Conservation (phyloP, 2,329 filamentous ascomycete genomes). For the Arthrobotrys entomopaga region DNA sequence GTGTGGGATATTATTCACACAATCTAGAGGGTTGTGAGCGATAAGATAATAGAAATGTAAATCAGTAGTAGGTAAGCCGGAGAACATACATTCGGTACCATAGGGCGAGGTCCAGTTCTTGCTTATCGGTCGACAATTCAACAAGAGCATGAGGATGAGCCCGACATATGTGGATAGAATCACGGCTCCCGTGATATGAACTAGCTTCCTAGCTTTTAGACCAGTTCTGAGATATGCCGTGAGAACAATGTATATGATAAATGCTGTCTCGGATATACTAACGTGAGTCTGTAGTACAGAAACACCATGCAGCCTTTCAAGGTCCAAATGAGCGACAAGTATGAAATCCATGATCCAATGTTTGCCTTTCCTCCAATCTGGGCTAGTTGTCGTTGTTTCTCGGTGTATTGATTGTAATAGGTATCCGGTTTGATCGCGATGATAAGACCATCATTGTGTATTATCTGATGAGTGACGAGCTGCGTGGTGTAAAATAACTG, state of each 20-base stretch:
- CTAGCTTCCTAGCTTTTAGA: conserved; percentile 39
- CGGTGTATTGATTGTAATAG: conserved; percentile 35
- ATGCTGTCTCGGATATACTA: conserved; percentile 7
- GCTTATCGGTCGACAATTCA: conserved; percentile 49
- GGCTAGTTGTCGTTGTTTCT: conserved; percentile 14
- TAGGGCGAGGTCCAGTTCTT: conserved; percentile 55
- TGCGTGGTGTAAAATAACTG: conserved; percentile 51
- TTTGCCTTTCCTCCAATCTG: conserved; percentile 50
- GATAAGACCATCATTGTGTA: conserved; percentile 47
- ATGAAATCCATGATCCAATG: conserved; percentile 52
- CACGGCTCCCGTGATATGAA: conserved; percentile 38
- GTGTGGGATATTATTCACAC: conserved; percentile 51
- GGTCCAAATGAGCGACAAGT: conserved; percentile 48
- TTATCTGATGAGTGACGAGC: conserved; percentile 44
- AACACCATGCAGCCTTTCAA: conserved; percentile 54
- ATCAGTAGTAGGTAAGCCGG: not conserved
- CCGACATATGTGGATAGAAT: conserved; percentile 39
- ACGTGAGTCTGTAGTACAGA: conserved; percentile 52
- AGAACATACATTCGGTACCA: conserved; percentile 34
- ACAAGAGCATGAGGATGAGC: conserved; percentile 40
- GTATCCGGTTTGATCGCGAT: conserved; percentile 46
- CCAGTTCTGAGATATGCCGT: conserved; percentile 18
- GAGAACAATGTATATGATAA: not conserved
- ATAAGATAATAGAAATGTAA: not conserved
- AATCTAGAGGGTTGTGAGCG: conserved; percentile 14